These are phyloP conservation scores for Monilinia fructicola DNA, from an alignment of 2,329 filamentous ascomycete species.

Conservation along the genomic window DNA sequence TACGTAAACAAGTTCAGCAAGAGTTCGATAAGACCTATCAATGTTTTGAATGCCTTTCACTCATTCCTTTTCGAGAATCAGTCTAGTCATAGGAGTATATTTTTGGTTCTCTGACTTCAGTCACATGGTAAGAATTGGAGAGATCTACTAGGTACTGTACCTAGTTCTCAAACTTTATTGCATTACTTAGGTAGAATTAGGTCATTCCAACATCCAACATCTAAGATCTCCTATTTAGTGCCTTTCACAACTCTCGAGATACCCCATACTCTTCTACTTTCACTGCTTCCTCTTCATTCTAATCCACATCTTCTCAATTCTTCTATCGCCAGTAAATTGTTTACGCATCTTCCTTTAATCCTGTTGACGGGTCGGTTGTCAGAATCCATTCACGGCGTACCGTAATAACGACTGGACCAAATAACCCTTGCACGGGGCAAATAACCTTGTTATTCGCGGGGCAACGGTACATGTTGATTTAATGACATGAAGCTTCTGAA, in stretches of 20 bases:
- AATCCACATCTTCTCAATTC: neutral
- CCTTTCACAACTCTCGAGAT: neutral
- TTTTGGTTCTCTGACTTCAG: neutral
- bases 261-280: slow-evolving; percentile 8
- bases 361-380: neutral
- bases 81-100: no score
- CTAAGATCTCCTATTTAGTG: slow-evolving; percentile 11
- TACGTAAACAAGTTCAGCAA: no score
- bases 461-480: slow-evolving; percentile 7
- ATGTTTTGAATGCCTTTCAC: no score
- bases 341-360: neutral
- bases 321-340: neutral
- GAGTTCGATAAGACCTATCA: no score
- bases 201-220: neutral
- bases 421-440: slow-evolving; percentile 17
- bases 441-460: slow-evolving; percentile 20
- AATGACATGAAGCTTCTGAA: slow-evolving; percentile 18
- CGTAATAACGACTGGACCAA: neutral
- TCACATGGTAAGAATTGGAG: neutral
- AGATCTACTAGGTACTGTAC: neutral
- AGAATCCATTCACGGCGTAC: neutral
- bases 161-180: no score
- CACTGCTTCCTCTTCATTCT: neutral
- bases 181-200: no score
- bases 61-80: no score